phyloP scores from a whole-genome alignment of 176 grass and related monocot species.

The Musa itinerans region DNA sequence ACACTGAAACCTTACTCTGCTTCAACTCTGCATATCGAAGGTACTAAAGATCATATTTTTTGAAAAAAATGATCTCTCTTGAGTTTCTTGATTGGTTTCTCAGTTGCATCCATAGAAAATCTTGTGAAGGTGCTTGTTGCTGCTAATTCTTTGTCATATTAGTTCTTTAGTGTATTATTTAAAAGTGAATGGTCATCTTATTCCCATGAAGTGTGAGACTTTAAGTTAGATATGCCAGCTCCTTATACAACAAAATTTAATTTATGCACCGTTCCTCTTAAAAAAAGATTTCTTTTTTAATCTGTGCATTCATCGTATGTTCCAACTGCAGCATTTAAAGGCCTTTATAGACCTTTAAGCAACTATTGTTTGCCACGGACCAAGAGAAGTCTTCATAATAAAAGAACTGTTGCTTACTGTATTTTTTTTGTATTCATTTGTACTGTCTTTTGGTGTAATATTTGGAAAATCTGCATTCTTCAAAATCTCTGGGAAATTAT shows the following conservation, averaged over 20 bases:
- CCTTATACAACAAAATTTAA: background rate
- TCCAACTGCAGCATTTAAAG: background rate
- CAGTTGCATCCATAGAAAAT: conserved; percentile 1
- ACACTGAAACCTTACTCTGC: conserved; percentile 68
- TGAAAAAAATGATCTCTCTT: background rate
- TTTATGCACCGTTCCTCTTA: background rate
- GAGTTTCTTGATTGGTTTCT: background rate
- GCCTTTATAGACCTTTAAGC: background rate
- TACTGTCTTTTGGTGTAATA: too few species aligned
- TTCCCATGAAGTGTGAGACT: background rate
- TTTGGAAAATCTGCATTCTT: too few species aligned
- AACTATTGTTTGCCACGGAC: background rate
- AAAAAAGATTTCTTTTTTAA: background rate
- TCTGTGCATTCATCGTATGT: background rate
- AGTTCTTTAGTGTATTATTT: background rate
- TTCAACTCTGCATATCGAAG: conserved; percentile 57
- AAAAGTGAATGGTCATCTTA: background rate
- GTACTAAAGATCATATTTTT: conserved; percentile 18
- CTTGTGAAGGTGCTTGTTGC: conserved; percentile 6
- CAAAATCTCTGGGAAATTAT: too few species aligned
- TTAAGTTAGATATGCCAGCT: background rate
- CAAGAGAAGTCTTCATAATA: too few species aligned
- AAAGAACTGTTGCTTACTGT: too few species aligned
- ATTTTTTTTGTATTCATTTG: too few species aligned
- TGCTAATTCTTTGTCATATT: background rate